phyloP scores from a whole-genome alignment of 2,329 filamentous ascomycete species.

The Fusarium heterosporum region DNA sequence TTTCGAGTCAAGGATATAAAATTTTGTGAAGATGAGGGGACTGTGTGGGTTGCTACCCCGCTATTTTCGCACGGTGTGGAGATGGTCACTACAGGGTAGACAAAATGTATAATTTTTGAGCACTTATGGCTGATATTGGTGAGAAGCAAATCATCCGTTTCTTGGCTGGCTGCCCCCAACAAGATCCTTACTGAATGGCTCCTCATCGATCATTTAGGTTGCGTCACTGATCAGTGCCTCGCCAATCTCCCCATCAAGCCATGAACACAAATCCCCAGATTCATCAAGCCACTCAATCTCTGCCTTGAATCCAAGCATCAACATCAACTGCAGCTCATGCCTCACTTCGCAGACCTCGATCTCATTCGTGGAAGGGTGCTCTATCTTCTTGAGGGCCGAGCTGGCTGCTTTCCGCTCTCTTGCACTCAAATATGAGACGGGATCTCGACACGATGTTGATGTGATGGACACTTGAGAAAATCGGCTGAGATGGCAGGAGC shows the following conservation, averaged over 20 bases:
- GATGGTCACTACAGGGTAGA: slow-evolving; percentile 41
- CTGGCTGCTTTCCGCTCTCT: slow-evolving; percentile 70
- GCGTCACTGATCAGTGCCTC: slow-evolving; percentile 11
- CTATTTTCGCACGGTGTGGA: slow-evolving; percentile 53
- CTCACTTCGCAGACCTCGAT: slow-evolving; percentile 55
- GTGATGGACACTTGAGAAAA: slow-evolving; percentile 37
- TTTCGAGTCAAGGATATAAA: slow-evolving; percentile 43
- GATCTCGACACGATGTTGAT: slow-evolving; percentile 46
- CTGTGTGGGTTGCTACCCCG: slow-evolving; percentile 52
- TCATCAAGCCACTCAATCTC: slow-evolving; percentile 80
- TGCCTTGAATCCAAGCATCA: slow-evolving; percentile 78
- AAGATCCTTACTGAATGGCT: too few relatives aligned
- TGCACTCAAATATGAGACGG: slow-evolving; percentile 57
- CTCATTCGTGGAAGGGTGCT: slow-evolving; percentile 44
- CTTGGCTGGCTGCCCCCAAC: too few relatives aligned
- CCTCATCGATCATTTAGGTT: background rate
- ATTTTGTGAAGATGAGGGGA: slow-evolving; percentile 55
- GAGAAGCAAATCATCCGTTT: background rate
- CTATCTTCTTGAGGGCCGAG: slow-evolving; percentile 62
- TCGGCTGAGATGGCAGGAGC: slow-evolving; percentile 11
- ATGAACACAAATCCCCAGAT: slow-evolving; percentile 60
- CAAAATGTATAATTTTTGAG: too few relatives aligned
- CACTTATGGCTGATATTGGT: too few relatives aligned
- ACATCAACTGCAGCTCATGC: slow-evolving; percentile 76
- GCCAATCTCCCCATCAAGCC: slow-evolving; percentile 61